These are phyloP conservation scores for Cyamopsis tetragonoloba DNA, from an alignment of 306 rosid species.

Conservation along the genomic window DNA sequence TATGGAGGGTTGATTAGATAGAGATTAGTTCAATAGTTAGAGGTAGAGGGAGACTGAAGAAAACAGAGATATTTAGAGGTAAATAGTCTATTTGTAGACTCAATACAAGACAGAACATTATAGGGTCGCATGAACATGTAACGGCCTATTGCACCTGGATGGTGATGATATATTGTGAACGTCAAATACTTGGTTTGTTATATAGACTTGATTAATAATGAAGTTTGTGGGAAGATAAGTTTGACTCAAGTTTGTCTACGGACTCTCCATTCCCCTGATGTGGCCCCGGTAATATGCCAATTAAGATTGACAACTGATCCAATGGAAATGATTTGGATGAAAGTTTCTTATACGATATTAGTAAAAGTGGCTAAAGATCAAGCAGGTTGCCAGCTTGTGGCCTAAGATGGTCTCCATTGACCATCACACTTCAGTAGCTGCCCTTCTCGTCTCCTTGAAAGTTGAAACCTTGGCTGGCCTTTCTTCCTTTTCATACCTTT, in stretches of 20 bases:
- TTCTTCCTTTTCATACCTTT: neutral
- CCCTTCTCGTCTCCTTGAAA: slow-evolving; percentile 17
- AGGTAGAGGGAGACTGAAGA: too few relatives aligned
- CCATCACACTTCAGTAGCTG: neutral
- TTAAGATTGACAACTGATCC: neutral
- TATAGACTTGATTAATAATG: neutral
- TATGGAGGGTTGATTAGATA: too few relatives aligned
- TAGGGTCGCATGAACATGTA: too few relatives aligned
- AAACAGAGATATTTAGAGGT: too few relatives aligned
- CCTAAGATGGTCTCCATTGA: neutral
- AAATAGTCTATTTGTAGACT: too few relatives aligned
- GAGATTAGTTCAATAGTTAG: too few relatives aligned
- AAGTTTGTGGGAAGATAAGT: slow-evolving; percentile 9
- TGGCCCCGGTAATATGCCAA: neutral
- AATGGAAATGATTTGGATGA: neutral
- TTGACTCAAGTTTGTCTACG: neutral
- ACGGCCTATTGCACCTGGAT: too few relatives aligned
- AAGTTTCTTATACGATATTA: neutral
- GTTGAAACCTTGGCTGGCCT: slow-evolving; percentile 8
- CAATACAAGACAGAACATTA: too few relatives aligned
- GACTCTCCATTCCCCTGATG: neutral
- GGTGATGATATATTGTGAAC: too few relatives aligned
- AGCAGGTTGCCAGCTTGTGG: neutral
- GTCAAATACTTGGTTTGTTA: too few relatives aligned
- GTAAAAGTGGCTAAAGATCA: neutral